Evolutionary conservation across 169 alveolate genomes (phyloP).

Genomic region (Cryptosporidium parvum): DNA sequence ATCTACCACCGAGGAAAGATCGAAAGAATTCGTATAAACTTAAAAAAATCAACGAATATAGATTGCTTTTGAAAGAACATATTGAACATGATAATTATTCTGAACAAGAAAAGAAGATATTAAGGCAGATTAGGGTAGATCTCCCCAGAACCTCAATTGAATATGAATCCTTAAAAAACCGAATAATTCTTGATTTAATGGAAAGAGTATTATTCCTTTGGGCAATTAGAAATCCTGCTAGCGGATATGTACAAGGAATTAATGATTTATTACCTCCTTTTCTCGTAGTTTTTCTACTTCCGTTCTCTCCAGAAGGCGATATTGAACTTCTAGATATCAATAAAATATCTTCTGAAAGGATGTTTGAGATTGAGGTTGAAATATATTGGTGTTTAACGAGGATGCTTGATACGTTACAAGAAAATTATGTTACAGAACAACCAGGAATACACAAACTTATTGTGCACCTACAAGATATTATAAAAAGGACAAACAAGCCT

Average conservation of each 20-base stretch:
- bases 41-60: constrained; percentile 84
- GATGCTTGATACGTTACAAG: constrained; percentile 90
- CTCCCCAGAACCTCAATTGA: constrained; percentile 91
- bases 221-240: constrained; percentile 93
- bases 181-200: constrained; percentile 86
- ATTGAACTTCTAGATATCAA: constrained; percentile 68
- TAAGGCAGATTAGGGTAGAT: constrained; percentile 89
- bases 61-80: constrained; percentile 78
- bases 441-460: constrained; percentile 94
- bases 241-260: constrained; percentile 95
- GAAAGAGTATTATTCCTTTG: constrained; percentile 91
- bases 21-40: constrained; percentile 78
- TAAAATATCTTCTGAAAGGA: constrained; percentile 78
- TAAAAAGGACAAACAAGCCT: constrained; percentile 89
- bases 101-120: constrained; percentile 78
- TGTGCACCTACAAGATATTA: constrained; percentile 88
- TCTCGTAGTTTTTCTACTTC: constrained; percentile 82
- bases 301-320: constrained; percentile 58
- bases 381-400: constrained; percentile 91
- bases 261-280: constrained; percentile 91
- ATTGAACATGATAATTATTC: constrained; percentile 77
- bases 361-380: constrained; percentile 90
- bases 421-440: constrained; percentile 92
- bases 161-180: constrained; percentile 83
- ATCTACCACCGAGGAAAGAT: constrained; percentile 85